Conservation (phyloP, 495 filamentous ascomycete species). For the Penicillium lagena region DNA sequence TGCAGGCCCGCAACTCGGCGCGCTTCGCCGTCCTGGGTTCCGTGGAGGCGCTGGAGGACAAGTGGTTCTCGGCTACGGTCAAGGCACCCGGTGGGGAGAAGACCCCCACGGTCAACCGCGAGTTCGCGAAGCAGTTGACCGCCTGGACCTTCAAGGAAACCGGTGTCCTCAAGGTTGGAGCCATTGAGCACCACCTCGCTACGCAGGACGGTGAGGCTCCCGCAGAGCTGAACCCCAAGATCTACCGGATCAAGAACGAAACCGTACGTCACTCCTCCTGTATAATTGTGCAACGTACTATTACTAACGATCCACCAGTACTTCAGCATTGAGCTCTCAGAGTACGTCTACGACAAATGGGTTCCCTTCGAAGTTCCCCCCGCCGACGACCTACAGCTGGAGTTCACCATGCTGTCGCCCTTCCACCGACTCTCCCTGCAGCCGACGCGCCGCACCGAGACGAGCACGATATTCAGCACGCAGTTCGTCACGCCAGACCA, state of each 20-base stretch:
- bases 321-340: constrained; percentile 82
- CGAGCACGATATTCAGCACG: constrained; percentile 66
- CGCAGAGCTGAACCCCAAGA: constrained; percentile 65
- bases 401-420: constrained; percentile 97
- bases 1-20: constrained; percentile 91
- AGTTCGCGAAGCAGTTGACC: constrained; percentile 76
- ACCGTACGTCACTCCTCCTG: constrained; percentile 57
- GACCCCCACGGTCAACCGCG: constrained; percentile 65
- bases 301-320: constrained; percentile 42
- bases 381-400: constrained; percentile 75
- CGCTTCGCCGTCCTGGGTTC: constrained; percentile 83
- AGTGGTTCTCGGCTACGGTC: constrained; percentile 84
- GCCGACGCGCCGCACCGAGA: constrained; percentile 50
- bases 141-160: constrained; percentile 92
- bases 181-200: constrained; percentile 71
- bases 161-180: constrained; percentile 80
- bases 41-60: constrained; percentile 77
- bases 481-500: constrained; percentile 85
- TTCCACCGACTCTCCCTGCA: constrained; percentile 84
- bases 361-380: constrained; percentile 64
- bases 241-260: constrained; percentile 96
- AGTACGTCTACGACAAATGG: constrained; percentile 66
- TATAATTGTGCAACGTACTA: no score
- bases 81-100: constrained; percentile 52
- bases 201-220: constrained; percentile 30